A percentile compares a stretch with the other conserved stretches of the same genome.
Conservation (phyloP, 345 rosid genomes). For the Balakata baccata region DNA sequence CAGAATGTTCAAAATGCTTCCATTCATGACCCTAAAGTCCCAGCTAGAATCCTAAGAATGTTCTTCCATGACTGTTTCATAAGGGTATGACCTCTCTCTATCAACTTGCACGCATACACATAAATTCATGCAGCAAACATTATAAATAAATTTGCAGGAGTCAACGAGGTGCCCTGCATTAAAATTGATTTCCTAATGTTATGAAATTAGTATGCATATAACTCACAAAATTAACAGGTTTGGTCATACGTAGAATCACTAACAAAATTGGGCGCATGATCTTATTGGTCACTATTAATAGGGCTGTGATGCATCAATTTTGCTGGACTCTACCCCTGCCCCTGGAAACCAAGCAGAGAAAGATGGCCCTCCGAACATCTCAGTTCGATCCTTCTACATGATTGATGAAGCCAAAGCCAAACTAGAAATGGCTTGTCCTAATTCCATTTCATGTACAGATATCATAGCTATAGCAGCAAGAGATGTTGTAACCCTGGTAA, state of each 20-base stretch:
- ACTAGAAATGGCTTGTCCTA: slow-evolving; percentile 70
- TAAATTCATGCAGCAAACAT: neutral
- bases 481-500: slow-evolving; percentile 68
- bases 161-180: neutral
- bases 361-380: slow-evolving; percentile 76
- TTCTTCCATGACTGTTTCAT: slow-evolving; percentile 91
- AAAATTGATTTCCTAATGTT: neutral
- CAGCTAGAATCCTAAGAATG: slow-evolving; percentile 83
- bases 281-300: slow-evolving; percentile 15
- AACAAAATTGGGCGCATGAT: neutral
- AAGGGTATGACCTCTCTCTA: slow-evolving; percentile 40
- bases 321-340: slow-evolving; percentile 57
- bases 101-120: neutral
- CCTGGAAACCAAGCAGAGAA: slow-evolving; percentile 73
- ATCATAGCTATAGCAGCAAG: slow-evolving; percentile 68
- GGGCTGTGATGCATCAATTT: slow-evolving; percentile 86
- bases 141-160: neutral
- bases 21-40: slow-evolving; percentile 62
- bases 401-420: slow-evolving; percentile 65
- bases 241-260: neutral
- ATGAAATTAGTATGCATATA: neutral
- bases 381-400: slow-evolving; percentile 71
- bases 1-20: slow-evolving; percentile 59
- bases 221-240: neutral
- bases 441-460: slow-evolving; percentile 69